Percentiles rank a stretch among this genome's conserved stretches.
These are phyloP conservation scores for Taiozyma sp. DNA, from an alignment of 1,139 yeast genomes.

Conservation along the genomic window DNA sequence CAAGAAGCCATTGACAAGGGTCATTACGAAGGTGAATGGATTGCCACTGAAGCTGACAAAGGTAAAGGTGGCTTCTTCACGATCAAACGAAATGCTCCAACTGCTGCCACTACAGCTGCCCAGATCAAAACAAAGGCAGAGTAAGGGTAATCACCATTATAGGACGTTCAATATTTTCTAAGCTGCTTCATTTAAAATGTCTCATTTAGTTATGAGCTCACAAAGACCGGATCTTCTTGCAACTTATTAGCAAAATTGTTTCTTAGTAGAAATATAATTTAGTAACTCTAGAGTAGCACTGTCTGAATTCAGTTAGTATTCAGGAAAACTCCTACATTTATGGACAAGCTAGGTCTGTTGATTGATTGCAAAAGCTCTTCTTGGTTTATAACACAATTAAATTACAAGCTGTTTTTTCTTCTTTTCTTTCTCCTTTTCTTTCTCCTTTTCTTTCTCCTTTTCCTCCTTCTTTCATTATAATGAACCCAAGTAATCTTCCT, in stretches of 20 bases:
- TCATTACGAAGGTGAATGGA: slow-evolving; percentile 28
- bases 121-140: not conserved
- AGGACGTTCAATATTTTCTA: not conserved
- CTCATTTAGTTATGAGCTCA: not conserved
- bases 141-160: too few relatives aligned
- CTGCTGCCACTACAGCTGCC: not conserved
- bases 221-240: not conserved
- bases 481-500: slow-evolving; percentile 95
- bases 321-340: not conserved
- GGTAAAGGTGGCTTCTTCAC: slow-evolving; percentile 30
- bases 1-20: slow-evolving; percentile 30
- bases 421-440: not conserved
- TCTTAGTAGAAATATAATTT: not conserved
- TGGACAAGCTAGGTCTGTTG: not conserved
- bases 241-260: not conserved
- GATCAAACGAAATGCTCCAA: not conserved
- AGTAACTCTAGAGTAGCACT: not conserved
- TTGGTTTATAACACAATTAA: not conserved
- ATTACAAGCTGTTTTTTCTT: not conserved
- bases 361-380: not conserved
- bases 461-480: slow-evolving; percentile 8
- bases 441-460: not conserved
- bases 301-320: not conserved
- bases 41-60: slow-evolving; percentile 21
- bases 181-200: not conserved